These are phyloP conservation scores for Pseudogymnoascus sp. DNA, from an alignment of 2,329 filamentous ascomycete species.

Conservation along the genomic window DNA sequence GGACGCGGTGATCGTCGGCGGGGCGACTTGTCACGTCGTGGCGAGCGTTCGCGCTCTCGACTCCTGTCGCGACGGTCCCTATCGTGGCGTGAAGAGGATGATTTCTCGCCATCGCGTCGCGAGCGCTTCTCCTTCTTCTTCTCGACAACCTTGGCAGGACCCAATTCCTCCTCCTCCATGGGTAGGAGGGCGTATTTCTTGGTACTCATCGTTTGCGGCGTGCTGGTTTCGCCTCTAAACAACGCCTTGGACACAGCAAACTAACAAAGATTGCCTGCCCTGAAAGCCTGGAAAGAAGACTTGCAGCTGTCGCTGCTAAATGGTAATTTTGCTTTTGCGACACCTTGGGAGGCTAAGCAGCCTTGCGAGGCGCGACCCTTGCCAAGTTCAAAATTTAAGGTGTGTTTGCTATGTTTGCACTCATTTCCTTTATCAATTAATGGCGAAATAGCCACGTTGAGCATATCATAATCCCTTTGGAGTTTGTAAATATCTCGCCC, in stretches of 20 bases:
- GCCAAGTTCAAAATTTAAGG: conserved; percentile 12
- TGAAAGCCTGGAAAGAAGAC: not conserved
- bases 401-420: conserved; percentile 15
- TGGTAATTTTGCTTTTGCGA: not conserved
- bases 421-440: conserved; percentile 10
- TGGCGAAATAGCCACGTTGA: conserved; percentile 15
- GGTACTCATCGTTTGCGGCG: conserved; percentile 37
- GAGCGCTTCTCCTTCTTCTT: conserved; percentile 39
- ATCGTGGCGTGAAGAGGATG: conserved; percentile 33
- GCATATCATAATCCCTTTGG: conserved; percentile 6
- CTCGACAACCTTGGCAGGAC: conserved; percentile 46
- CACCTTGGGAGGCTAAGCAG: conserved; percentile 9
- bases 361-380: conserved; percentile 9
- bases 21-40: conserved; percentile 34
- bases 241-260: not conserved
- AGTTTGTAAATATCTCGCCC: conserved; percentile 7
- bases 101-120: conserved; percentile 28
- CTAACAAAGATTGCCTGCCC: not conserved
- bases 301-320: not conserved
- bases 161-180: conserved; percentile 60
- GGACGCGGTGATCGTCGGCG: conserved; percentile 34
- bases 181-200: conserved; percentile 63
- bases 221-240: not conserved
- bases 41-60: conserved; percentile 29
- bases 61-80: conserved; percentile 36